Base-by-base conservation (phyloP, 768 basidiomycete genomes). In the Podaxis sp. region DNA sequence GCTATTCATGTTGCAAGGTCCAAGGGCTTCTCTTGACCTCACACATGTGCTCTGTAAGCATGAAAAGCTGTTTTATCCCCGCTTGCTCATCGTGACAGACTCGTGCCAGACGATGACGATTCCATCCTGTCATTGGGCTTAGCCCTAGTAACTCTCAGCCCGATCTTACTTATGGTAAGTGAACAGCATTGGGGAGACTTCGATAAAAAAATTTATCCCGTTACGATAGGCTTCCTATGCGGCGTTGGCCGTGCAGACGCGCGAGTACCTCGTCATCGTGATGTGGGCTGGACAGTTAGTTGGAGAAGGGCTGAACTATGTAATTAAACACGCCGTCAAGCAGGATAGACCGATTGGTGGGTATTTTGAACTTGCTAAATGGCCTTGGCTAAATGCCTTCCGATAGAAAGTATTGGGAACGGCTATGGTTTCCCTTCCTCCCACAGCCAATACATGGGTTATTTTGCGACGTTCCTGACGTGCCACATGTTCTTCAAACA, bases 401-500 rank as follows among this genome's bases (percentile, higher is more conserved):
- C 28, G 11, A 5, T 68, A 88, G 88, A 80, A 48, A 81, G 79
- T 60, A 72, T 85, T 52, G 88, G 87, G 20, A 82, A 82, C 59
- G 92, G 92, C 13, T 94, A 93, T 70, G 93, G 91, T 6, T 94
- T 94, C 67, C 93, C 93, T 0, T 93, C 92, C 0, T 93, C 91
- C 13, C 93, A 95, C 70, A 91, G 90, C 73, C 93, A 95, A 73
- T 93, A 88, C 72, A 93, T 95, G 93, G 93, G 86, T 15, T 95
- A 90, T 74, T 94, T 95, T 66, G 80, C 88, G 4, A 79, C 90
- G 0, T 95, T 94, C 73, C 72, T 94, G 49, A 70, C 87, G 48
- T 85, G 88, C 69, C 93, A 95, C 74, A 70, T 94, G 54, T 83
- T 82, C 65, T 87, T 86, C 65, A 84, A 85, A 38, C 91, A 93